These are phyloP conservation scores for Cercophora newfieldiana DNA, from an alignment of 495 filamentous ascomycete genomes.

Conservation along the genomic window DNA sequence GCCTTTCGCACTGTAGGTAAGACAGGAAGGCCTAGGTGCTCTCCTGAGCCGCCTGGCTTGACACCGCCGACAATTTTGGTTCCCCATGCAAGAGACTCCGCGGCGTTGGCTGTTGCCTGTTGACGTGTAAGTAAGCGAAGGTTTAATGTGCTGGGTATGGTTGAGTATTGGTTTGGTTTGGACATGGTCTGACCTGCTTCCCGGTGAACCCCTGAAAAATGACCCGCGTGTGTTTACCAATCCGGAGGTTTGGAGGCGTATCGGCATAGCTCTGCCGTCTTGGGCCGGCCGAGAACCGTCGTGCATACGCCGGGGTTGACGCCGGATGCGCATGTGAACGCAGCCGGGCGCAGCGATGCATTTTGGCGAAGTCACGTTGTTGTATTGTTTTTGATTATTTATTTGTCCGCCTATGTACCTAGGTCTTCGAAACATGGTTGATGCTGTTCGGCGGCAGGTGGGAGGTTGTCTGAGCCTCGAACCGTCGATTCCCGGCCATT, in stretches of 20 bases:
- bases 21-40: constrained; percentile 80
- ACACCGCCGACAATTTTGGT: constrained; percentile 89
- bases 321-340: not conserved
- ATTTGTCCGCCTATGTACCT: not conserved
- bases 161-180: too few relatives aligned
- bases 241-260: constrained; percentile 75
- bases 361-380: not conserved
- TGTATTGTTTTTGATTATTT: not conserved
- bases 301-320: not conserved
- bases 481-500: not conserved
- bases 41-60: constrained; percentile 71
- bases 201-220: constrained; percentile 92
- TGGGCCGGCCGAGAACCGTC: constrained; percentile 18
- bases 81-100: constrained; percentile 80
- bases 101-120: constrained; percentile 74
- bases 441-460: not conserved
- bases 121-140: not conserved
- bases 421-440: not conserved
- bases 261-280: constrained; percentile 45
- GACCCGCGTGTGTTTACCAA: constrained; percentile 75
- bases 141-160: too few relatives aligned
- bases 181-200: constrained; percentile 33
- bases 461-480: not conserved
- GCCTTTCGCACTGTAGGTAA: constrained; percentile 67
- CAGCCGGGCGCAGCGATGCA: not conserved